A percentile compares a stretch with the other conserved stretches of the same genome.
Conservation (phyloP, 225 moss, liverwort and hornwort species). For the Asterella californica region DNA sequence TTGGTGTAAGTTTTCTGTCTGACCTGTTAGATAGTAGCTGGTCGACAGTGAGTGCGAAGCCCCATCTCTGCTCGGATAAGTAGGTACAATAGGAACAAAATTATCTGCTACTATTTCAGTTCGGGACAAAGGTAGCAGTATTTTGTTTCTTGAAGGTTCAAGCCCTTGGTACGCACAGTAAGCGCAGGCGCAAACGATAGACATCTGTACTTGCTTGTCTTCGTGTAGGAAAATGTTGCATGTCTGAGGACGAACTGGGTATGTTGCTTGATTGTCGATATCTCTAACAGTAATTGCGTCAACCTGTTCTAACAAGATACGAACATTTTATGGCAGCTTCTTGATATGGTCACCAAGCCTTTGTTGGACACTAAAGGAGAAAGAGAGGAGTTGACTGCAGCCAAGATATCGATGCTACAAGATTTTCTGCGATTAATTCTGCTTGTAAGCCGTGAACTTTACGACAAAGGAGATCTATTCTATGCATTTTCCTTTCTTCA, state of each 20-base stretch:
- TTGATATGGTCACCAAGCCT: constrained; percentile 57
- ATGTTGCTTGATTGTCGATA: not conserved
- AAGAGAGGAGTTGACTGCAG: constrained; percentile 16
- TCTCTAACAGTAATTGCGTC: not conserved
- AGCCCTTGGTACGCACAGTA: not conserved
- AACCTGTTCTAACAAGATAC: not conserved
- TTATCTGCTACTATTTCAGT: not conserved
- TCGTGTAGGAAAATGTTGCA: not conserved
- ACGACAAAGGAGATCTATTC: no score
- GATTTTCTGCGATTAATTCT: constrained; percentile 85
- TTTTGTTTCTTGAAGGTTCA: not conserved
- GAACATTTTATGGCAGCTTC: constrained; percentile 36
- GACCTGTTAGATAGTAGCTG: not conserved
- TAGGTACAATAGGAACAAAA: not conserved
- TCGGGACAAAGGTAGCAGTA: not conserved
- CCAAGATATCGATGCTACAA: constrained; percentile 67
- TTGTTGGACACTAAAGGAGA: constrained; percentile 20
- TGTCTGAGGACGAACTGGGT: not conserved
- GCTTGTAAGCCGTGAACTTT: constrained; percentile 49
- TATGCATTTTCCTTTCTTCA: not conserved
- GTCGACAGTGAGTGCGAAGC: no score
- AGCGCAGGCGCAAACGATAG: not conserved
- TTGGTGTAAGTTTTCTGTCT: constrained; percentile 53
- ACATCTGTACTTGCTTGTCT: not conserved
- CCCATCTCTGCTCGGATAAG: not conserved